A percentile compares a stretch with the other conserved stretches of the same genome.
Evolutionary conservation across 768 basidiomycete species (phyloP).

Genomic region (Postia placenta): DNA sequence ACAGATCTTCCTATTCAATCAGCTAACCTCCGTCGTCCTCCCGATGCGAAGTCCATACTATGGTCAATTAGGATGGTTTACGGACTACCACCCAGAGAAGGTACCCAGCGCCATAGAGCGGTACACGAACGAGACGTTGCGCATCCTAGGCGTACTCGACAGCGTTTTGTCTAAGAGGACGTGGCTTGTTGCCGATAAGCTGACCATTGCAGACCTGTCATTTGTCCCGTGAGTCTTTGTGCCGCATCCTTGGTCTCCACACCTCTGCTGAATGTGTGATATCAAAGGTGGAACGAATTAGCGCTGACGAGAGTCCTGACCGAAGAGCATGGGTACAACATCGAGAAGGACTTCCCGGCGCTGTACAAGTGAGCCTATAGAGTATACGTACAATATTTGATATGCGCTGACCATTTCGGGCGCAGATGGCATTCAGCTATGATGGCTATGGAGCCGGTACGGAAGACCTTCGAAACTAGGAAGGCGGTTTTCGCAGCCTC

Average conservation of each 20-base stretch:
- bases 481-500: background rate
- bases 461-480: background rate
- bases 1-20: background rate
- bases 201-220: conserved; percentile 21
- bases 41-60: conserved; percentile 17
- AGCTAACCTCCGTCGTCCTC: too few species aligned
- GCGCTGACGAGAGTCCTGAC: conserved; percentile 5
- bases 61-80: conserved; percentile 22
- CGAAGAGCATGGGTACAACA: conserved; percentile 7
- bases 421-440: conserved; percentile 1
- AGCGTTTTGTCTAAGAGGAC: conserved; percentile 21
- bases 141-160: conserved; percentile 23
- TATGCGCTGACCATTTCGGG: background rate
- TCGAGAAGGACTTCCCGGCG: conserved; percentile 17
- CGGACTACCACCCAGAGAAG: conserved; percentile 20
- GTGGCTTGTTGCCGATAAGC: conserved; percentile 23
- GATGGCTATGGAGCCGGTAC: background rate
- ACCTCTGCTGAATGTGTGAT: background rate
- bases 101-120: conserved; percentile 23
- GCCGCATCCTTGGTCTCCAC: background rate
- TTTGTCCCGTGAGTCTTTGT: conserved; percentile 12
- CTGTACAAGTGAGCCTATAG: conserved; percentile 6
- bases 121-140: conserved; percentile 22
- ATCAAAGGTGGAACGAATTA: conserved; percentile 14
- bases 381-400: background rate